phyloP scores from a whole-genome alignment of 371 early-diverging fungal genomes.

The Parasitella parasitica region DNA sequence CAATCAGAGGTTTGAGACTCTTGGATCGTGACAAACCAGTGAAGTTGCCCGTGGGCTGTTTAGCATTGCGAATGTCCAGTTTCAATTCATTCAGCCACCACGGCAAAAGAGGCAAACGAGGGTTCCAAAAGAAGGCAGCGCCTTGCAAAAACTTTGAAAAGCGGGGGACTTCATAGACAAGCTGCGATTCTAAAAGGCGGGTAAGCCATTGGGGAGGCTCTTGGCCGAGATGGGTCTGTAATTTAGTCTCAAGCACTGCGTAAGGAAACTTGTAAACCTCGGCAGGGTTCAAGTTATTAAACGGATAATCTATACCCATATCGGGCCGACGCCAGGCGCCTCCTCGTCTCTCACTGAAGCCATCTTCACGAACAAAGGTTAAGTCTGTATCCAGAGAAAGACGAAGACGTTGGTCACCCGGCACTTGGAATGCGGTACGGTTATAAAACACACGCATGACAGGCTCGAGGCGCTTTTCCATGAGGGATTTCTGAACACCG shows the following conservation, averaged over 20 bases:
- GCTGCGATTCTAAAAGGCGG: conserved; percentile 80
- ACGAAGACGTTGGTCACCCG: conserved; percentile 94
- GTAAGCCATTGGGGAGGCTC: conserved; percentile 95
- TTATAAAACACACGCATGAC: conserved; percentile 95
- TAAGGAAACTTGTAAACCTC: conserved; percentile 47
- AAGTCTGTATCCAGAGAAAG: conserved; percentile 98
- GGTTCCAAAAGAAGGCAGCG: conserved; percentile 84
- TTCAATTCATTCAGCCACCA: conserved; percentile 96
- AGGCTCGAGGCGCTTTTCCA: conserved; percentile 80
- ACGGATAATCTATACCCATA: conserved; percentile 87
- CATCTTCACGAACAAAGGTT: conserved; percentile 96
- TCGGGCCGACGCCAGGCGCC: conserved; percentile 92
- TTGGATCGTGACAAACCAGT: conserved; percentile 40
- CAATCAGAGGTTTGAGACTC: conserved; percentile 45
- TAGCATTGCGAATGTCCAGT: conserved; percentile 80
- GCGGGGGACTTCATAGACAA: conserved; percentile 97
- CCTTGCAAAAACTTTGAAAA: conserved; percentile 99
- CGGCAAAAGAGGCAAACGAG: conserved; percentile 85
- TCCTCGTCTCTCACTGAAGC: conserved; percentile 54
- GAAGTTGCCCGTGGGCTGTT: conserved; percentile 27
- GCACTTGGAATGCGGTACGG: conserved; percentile 98
- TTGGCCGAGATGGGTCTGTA: conserved; percentile 91
- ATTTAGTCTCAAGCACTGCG: conserved; percentile 73
- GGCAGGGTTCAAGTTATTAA: conserved; percentile 76
- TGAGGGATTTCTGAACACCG: conserved; percentile 83